Base-by-base conservation (phyloP, 257 asterid species). In the Jacaranda copaia region DNA sequence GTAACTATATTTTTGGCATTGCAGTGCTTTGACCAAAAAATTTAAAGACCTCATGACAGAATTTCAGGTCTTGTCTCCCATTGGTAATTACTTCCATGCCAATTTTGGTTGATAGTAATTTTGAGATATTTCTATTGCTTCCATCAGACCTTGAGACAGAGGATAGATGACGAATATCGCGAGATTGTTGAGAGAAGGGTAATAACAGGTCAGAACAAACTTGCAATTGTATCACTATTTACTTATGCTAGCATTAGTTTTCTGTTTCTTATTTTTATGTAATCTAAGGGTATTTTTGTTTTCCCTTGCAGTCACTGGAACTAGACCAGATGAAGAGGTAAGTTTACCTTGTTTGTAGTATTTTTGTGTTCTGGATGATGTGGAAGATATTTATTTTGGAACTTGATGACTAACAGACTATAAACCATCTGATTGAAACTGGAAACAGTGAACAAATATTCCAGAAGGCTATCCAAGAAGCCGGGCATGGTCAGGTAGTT, bases 141-240 rank as follows among this genome's bases (percentile, higher is more conserved):
- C 63, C 76, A 2, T 74, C 81, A 93, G 98, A 81, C 85, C 18
- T 74, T 93, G 80, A 89, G 98, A 57, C 94, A 88, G 79, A 86
- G 81, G 76, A 89, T 93, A 18, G 97, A 93, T 56, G 90, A 91
- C 8, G 96, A 93, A 74, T 93, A 93, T 83, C 98, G 98, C 3
- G 98, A 93, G 85, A 96, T 91, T 48, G 96, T 93, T 16, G 98
- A 93, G 86, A 84, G 97, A 82, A 86, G 98, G 82, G 97, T 93
- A 64, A 85, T 91, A 46, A 93, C 96, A 87, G 96, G 97, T 93
- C 39, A 25, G 85, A 67, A 74, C 43, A 32, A 74, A 68, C 66
- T 36, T 11, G n/a, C 20, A 11, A 67, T 36, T 57, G 16, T 40
- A 32, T 6, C 36, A n/a, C 32, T 20, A 19, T 73, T 16, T 36